Evolutionary conservation across 352 stramenopile species (phyloP), one percentile per base, ranked within the genome.

Genomic region (Thraustotheca clavata): DNA sequence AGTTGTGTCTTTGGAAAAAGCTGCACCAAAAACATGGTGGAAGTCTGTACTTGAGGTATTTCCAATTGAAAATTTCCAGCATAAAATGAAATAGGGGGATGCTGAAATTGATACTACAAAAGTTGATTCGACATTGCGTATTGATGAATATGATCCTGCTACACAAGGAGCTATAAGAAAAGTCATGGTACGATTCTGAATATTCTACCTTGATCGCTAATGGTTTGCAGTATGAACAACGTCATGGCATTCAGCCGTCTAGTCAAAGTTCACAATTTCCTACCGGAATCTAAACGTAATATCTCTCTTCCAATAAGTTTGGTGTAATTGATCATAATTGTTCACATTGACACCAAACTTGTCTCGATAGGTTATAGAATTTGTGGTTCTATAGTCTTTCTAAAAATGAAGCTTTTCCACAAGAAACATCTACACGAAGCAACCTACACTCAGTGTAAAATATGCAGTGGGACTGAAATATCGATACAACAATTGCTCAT

Each of bases 161-260:
- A 99, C 96, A 7, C 81, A 98, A 69, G 90, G 97, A 36, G 98
- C 97, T 8, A 98, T 99, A 43, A 95, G 98, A 70, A 99, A 99
- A 70, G 98, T 98, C 80, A 98, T 99, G 55, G 57, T 65, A 26
- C n/a, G 20, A 54, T 33, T 31, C 46, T n/a, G 43, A 27, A 35
- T 55, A n/a, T 60, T 2, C 20, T 57, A 14, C 35, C 22, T 3
- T 31, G 43, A 52, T 18, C 9, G 6, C 16, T 31, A 52, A 35
- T 18, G 43, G 2, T 33, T 18, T 7, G 1, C 46, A 65, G 57
- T 49, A 65, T 33, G 57, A 65, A 24, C 57, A 65, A 22, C 55
- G 39, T 16, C 57, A 54, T 33, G 41, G n/a, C 38, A 43, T 43
- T 43, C 38, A n/a, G n/a, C n/a, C n/a, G n/a, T n/a, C n/a, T n/a